These are phyloP conservation scores for Sphaerobolus stellatus DNA, from an alignment of 1,284 basidiomycete species.

Conservation along the genomic window DNA sequence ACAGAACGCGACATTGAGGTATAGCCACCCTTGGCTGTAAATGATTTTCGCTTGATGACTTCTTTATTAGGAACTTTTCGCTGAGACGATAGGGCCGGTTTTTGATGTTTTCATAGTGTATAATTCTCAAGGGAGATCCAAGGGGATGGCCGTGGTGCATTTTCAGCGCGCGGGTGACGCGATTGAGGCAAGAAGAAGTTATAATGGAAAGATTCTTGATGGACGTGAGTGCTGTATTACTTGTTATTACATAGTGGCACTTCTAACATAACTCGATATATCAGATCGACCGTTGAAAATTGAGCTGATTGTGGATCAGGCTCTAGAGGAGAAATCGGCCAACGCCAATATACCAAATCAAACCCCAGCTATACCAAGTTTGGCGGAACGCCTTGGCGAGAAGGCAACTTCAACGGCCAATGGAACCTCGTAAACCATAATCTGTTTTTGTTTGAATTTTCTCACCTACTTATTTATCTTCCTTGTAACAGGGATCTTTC, in stretches of 20 bases:
- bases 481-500: background rate
- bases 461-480: background rate
- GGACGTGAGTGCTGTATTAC: conserved; percentile 73
- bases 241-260: too few species aligned
- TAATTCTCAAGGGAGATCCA: background rate
- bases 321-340: conserved; percentile 24
- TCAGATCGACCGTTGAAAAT: conserved; percentile 67
- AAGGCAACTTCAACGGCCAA: conserved; percentile 23
- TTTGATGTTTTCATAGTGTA: conserved; percentile 61
- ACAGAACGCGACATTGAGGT: conserved; percentile 68
- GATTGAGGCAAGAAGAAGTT: conserved; percentile 56
- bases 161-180: conserved; percentile 66
- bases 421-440: background rate
- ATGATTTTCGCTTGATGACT: too few species aligned
- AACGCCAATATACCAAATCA: conserved; percentile 20
- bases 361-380: conserved; percentile 26
- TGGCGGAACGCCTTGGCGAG: conserved; percentile 35
- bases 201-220: conserved; percentile 72
- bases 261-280: too few species aligned
- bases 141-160: conserved; percentile 12
- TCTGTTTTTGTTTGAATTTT: background rate
- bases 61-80: conserved; percentile 71
- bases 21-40: too few species aligned
- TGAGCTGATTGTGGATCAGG: conserved; percentile 56
- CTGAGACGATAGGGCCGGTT: conserved; percentile 70